phyloP scores from a whole-genome alignment of 768 basidiomycete species.

The Boletus reticulatus region DNA sequence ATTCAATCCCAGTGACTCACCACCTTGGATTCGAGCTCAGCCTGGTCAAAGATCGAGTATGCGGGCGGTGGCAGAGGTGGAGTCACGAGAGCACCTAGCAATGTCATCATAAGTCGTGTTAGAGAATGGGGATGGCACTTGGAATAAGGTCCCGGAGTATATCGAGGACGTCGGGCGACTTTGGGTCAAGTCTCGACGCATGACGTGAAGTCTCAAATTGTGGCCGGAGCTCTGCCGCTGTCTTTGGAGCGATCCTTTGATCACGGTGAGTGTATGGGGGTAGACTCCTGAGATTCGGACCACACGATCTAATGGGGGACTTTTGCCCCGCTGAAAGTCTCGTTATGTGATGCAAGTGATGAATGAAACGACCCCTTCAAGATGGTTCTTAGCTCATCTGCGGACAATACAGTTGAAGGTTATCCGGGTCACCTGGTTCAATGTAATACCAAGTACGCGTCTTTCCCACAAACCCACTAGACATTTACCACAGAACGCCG shows the following conservation, averaged over 20 bases:
- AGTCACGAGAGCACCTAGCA: constrained; percentile 44
- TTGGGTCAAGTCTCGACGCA: too few species aligned
- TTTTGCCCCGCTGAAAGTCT: constrained; percentile 49
- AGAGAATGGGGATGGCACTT: background rate
- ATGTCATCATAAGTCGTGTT: background rate
- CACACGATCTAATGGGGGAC: constrained; percentile 61
- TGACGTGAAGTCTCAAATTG: constrained; percentile 64
- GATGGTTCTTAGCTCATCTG: constrained; percentile 36
- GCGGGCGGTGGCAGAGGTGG: constrained; percentile 44
- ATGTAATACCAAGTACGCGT: background rate
- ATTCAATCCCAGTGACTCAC: constrained; percentile 38
- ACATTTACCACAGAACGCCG: constrained; percentile 58
- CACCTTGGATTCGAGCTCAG: constrained; percentile 54
- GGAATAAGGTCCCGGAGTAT: too few species aligned
- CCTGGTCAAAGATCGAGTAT: constrained; percentile 59
- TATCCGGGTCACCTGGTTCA: constrained; percentile 52
- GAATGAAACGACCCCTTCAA: constrained; percentile 69
- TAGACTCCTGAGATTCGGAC: background rate
- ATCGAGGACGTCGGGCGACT: too few species aligned
- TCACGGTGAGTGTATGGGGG: background rate
- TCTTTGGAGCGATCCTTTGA: constrained; percentile 52
- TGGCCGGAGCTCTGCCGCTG: constrained; percentile 51
- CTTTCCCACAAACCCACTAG: background rate
- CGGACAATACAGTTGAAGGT: constrained; percentile 72
- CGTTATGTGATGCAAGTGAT: constrained; percentile 71